Base-by-base conservation (phyloP, 1,284 basidiomycete species). In the Apiotrichum brassicae region DNA sequence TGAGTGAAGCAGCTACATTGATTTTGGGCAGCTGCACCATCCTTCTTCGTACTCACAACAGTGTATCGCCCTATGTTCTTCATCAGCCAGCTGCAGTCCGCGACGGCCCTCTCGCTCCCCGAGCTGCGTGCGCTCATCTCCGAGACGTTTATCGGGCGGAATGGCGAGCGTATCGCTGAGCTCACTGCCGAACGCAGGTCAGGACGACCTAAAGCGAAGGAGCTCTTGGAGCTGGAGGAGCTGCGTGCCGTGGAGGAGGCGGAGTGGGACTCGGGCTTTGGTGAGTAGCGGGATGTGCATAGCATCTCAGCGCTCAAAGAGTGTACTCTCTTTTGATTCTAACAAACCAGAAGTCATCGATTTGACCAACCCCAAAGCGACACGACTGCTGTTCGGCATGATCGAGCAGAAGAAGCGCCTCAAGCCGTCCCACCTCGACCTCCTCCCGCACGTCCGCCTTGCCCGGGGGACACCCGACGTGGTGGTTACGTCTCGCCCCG, bases 31-130 rank as follows among this genome's bases (percentile, higher is more conserved):
- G n/a, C n/a, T n/a, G n/a, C n/a, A n/a, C n/a, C n/a, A n/a, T n/a
- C n/a, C n/a, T n/a, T 16, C 20, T 6, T 24, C 0, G 25, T 12
- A 8, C 28, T 30, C 40, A 28, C 40, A 12, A 1, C 56, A 77
- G 88, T 81, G 55, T 82, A 86, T 64, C 76, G 87, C 39, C 87
- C 83, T 61, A 76, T 79, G 11, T 92, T 91, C 73, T 91, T 91
- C 74, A 85, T 81, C 61, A 79, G 85, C 60, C 80, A 84, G 3
- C 66, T 92, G 6, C 52, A 64, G 19, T 67, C 68, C 3, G 84
- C 86, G 0, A 76, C 80, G 5, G 77, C 78, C 0, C 68, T 91
- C 43, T 78, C 81, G 0, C 76, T 92, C 3, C 75, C 79, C 28
- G 82, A 85, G 34, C 71, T 93, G 23, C 86, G 89, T 65, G 71